A percentile compares a stretch with the other conserved stretches of the same genome.
phyloP scores from a whole-genome alignment of 108 stramenopile species.

The Cyclotella kingstonii region DNA sequence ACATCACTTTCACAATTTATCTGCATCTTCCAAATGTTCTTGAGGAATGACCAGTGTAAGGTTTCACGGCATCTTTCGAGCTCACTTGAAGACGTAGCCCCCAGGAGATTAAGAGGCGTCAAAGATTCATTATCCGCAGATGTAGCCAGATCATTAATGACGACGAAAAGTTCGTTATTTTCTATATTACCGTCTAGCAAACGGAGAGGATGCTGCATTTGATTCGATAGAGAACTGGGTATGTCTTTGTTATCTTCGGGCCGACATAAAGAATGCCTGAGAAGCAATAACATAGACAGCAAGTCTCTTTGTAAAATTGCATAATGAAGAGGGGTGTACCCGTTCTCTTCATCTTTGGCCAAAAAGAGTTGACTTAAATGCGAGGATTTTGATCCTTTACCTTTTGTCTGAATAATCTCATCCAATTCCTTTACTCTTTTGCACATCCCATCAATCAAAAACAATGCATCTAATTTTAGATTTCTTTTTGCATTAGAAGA shows the following conservation, averaged over 20 bases:
- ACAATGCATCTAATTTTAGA: conserved; percentile 12
- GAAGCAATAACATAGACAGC: conserved; percentile 46
- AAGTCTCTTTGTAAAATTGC: conserved; percentile 57
- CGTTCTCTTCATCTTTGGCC: conserved; percentile 51
- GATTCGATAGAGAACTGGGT: neutral
- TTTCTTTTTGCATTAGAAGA: neutral
- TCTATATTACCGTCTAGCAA: conserved; percentile 12
- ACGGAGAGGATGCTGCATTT: conserved; percentile 25
- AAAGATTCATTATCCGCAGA: conserved; percentile 58
- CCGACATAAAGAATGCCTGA: conserved; percentile 42
- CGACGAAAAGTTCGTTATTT: conserved; percentile 1
- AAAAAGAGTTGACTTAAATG: conserved; percentile 10
- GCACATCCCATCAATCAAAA: conserved; percentile 14
- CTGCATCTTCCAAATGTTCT: conserved; percentile 15
- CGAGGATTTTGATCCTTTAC: neutral
- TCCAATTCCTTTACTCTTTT: conserved; percentile 24
- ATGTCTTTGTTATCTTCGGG: conserved; percentile 12
- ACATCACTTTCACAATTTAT: conserved; percentile 1
- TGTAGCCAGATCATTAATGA: conserved; percentile 25
- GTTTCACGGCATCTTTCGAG: conserved; percentile 50
- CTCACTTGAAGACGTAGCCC: conserved; percentile 42
- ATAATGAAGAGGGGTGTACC: conserved; percentile 68
- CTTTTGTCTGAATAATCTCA: neutral
- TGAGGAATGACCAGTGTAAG: conserved; percentile 21
- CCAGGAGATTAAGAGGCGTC: conserved; percentile 61